Conservation (phyloP, 1,284 basidiomycete genomes). For the Pisolithus thermaeus region DNA sequence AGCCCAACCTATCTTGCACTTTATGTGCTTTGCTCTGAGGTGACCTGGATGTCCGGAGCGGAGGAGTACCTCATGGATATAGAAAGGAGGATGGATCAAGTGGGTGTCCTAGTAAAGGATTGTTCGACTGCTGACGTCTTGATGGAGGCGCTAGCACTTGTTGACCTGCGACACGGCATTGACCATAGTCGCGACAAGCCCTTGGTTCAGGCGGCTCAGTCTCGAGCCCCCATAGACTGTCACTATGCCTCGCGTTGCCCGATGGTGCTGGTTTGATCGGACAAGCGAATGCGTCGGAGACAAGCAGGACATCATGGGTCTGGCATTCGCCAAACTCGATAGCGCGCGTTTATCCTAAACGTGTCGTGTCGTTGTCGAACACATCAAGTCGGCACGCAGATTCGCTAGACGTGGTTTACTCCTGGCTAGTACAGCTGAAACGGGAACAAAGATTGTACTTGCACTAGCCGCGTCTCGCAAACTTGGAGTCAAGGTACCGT, state of each 20-base stretch:
- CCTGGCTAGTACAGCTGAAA: slow-evolving; percentile 86
- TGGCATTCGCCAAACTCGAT: background rate
- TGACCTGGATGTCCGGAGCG: slow-evolving; percentile 25
- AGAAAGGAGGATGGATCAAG: no score
- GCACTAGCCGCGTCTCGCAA: slow-evolving; percentile 93
- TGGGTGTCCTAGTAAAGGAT: no score
- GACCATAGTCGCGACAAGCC: no score
- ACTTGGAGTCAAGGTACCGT: slow-evolving; percentile 91
- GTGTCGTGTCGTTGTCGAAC: slow-evolving; percentile 86
- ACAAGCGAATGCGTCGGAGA: slow-evolving; percentile 89
- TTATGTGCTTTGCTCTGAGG: slow-evolving; percentile 25
- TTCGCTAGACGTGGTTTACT: slow-evolving; percentile 89
- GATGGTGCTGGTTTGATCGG: slow-evolving; percentile 89
- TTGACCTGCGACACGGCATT: no score
- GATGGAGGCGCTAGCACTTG: no score
- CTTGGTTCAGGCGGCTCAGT: no score
- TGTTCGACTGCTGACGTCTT: no score
- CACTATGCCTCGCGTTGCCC: slow-evolving; percentile 48
- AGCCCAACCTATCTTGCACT: slow-evolving; percentile 13
- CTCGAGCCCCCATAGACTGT: slow-evolving; percentile 18
- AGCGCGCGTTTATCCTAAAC: slow-evolving; percentile 49
- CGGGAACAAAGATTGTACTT: slow-evolving; percentile 87
- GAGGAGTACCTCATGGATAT: no score
- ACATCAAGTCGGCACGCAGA: slow-evolving; percentile 76
- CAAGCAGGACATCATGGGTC: slow-evolving; percentile 26